A percentile compares a stretch with the other conserved stretches of the same genome.
These are phyloP conservation scores for Dioscorea cayenensis DNA, from an alignment of 116 monocot genomes.

Conservation along the genomic window DNA sequence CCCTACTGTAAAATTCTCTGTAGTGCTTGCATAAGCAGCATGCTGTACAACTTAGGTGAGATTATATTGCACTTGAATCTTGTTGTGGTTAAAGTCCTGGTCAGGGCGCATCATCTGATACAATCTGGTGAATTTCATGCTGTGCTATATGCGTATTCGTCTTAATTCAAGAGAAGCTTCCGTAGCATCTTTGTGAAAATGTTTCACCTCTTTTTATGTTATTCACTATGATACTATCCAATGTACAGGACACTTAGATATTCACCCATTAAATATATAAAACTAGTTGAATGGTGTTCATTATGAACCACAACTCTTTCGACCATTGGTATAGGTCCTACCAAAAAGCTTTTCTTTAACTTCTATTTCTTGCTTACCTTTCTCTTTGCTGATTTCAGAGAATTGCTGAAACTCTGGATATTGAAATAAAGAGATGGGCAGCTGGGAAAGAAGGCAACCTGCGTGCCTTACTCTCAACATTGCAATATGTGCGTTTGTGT, in stretches of 20 bases:
- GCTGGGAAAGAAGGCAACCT: slow-evolving; percentile 94
- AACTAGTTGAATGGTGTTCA: too few relatives aligned
- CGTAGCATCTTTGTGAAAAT: too few relatives aligned
- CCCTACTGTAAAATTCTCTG: too few relatives aligned
- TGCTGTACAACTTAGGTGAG: background rate
- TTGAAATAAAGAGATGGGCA: slow-evolving; percentile 88
- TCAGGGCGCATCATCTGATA: background rate
- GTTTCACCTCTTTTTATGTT: too few relatives aligned
- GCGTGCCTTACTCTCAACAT: slow-evolving; percentile 82
- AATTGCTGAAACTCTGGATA: slow-evolving; percentile 71
- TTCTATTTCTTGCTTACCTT: background rate
- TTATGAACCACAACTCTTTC: background rate
- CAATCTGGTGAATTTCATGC: background rate
- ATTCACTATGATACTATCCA: too few relatives aligned
- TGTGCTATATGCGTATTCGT: background rate
- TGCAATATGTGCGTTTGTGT: slow-evolving; percentile 79
- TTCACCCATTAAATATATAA: too few relatives aligned
- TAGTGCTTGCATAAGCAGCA: background rate
- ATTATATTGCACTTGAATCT: too few relatives aligned
- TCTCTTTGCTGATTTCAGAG: slow-evolving; percentile 46
- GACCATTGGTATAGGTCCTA: background rate
- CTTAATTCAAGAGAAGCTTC: too few relatives aligned
- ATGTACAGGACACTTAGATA: too few relatives aligned
- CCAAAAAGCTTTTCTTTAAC: background rate
- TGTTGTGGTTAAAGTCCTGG: too few relatives aligned